Evolutionary conservation across 1,284 basidiomycete genomes (phyloP).

Genomic region (Ganoderma sinense): DNA sequence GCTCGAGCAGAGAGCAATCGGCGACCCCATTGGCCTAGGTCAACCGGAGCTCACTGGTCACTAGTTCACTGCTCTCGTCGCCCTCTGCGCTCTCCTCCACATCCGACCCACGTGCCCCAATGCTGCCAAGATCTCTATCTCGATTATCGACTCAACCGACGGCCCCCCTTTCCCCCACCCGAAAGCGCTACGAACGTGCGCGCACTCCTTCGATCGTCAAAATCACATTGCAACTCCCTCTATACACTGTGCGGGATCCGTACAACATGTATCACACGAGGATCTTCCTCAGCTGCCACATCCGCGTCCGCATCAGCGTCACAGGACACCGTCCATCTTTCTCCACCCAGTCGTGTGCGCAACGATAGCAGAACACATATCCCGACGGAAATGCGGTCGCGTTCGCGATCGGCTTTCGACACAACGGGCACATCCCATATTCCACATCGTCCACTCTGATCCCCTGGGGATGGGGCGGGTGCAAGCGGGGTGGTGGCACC

Average conservation of each 20-base stretch:
- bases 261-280: constrained; percentile 62
- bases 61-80: neutral
- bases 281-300: constrained; percentile 90
- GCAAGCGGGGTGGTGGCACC: constrained; percentile 78
- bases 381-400: constrained; percentile 92
- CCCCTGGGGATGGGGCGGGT: constrained; percentile 76
- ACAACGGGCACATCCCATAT: constrained; percentile 89
- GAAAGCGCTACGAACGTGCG: constrained; percentile 43
- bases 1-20: constrained; percentile 1
- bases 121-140: constrained; percentile 18
- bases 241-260: neutral
- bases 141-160: constrained; percentile 30
- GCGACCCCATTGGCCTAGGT: constrained; percentile 3
- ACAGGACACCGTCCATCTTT: constrained; percentile 86
- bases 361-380: constrained; percentile 97
- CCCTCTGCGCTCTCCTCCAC: neutral
- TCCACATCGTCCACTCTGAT: constrained; percentile 62
- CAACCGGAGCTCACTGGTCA: neutral
- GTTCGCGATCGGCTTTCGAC: constrained; percentile 80
- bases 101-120: constrained; percentile 26
- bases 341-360: constrained; percentile 87
- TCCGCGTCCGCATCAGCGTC: constrained; percentile 76
- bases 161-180: constrained; percentile 19
- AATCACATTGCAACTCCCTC: constrained; percentile 24
- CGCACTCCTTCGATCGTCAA: constrained; percentile 18